A percentile compares a stretch with the other conserved stretches of the same genome.
Evolutionary conservation across 768 basidiomycete genomes (phyloP).

Genomic region (Suillus ampliporus): DNA sequence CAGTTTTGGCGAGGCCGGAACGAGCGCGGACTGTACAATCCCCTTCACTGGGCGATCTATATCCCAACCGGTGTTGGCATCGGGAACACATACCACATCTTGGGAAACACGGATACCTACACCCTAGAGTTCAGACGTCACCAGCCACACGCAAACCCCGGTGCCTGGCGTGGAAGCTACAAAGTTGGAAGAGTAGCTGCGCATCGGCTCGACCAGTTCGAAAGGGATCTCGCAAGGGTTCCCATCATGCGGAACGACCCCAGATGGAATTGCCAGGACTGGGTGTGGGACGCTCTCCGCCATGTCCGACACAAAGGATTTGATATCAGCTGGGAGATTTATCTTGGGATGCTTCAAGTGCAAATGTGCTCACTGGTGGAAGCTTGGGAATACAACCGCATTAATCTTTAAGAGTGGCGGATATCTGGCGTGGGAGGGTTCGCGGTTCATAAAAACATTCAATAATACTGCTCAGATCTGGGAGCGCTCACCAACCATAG

Average conservation of each 20-base stretch:
- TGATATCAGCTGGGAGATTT: slow-evolving; percentile 19
- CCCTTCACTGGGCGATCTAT: slow-evolving; percentile 37
- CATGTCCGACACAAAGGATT: slow-evolving; percentile 17
- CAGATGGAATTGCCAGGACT: slow-evolving; percentile 34
- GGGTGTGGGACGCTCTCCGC: slow-evolving; percentile 32
- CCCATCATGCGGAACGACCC: slow-evolving; percentile 25
- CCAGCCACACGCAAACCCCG: slow-evolving; percentile 11
- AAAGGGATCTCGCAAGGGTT: slow-evolving; percentile 17
- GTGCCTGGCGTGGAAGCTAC: slow-evolving; percentile 32
- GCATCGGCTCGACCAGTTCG: slow-evolving; percentile 20
- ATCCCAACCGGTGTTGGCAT: slow-evolving; percentile 25
- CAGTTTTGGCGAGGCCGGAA: slow-evolving; percentile 34
- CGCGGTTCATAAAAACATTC: neutral
- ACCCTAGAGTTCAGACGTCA: slow-evolving; percentile 19
- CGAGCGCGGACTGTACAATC: slow-evolving; percentile 12
- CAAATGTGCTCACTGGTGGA: slow-evolving; percentile 34
- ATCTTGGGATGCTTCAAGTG: slow-evolving; percentile 23
- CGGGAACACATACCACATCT: slow-evolving; percentile 35
- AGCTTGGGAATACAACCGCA: slow-evolving; percentile 30
- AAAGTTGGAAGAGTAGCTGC: slow-evolving; percentile 31
- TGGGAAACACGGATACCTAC: slow-evolving; percentile 32
- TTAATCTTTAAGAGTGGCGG: neutral
- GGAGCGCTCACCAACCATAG: neutral
- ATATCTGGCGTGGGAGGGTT: neutral
- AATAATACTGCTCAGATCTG: neutral